phyloP scores from a whole-genome alignment of 73 alveolate species.

The Uronychia setigera region DNA sequence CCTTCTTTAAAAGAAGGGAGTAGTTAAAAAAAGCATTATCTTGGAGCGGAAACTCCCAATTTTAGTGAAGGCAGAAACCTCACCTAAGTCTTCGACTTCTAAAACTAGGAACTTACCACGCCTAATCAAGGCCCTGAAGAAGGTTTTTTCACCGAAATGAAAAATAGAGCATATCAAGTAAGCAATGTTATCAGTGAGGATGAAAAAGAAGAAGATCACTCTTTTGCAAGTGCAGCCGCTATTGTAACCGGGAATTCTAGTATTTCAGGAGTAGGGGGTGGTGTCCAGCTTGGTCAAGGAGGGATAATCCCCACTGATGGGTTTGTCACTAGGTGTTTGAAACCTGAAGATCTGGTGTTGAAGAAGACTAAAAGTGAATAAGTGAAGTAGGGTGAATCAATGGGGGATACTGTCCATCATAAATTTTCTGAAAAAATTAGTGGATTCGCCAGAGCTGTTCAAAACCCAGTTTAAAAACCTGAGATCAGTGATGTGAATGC shows the following conservation, averaged over 20 bases:
- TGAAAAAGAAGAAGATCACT: neutral
- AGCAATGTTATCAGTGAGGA: neutral
- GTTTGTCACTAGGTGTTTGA: too few relatives aligned
- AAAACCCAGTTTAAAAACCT: too few relatives aligned
- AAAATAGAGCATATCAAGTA: neutral
- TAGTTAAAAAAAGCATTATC: neutral
- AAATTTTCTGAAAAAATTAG: too few relatives aligned
- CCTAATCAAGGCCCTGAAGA: neutral
- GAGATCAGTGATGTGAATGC: neutral
- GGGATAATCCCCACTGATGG: neutral
- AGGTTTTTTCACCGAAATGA: neutral
- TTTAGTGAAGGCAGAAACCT: neutral
- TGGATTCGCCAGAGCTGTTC: too few relatives aligned
- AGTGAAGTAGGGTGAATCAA: too few relatives aligned
- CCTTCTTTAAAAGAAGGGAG: neutral
- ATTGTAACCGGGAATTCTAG: neutral
- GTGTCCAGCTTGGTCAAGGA: neutral
- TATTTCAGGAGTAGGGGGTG: neutral
- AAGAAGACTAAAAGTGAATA: neutral
- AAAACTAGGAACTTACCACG: neutral
- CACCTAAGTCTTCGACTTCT: neutral
- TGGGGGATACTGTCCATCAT: too few relatives aligned
- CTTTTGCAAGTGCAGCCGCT: neutral
- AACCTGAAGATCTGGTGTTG: neutral
- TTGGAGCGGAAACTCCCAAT: neutral